Conservation (phyloP, 164 flowering plant genomes). For the Piper longum region DNA sequence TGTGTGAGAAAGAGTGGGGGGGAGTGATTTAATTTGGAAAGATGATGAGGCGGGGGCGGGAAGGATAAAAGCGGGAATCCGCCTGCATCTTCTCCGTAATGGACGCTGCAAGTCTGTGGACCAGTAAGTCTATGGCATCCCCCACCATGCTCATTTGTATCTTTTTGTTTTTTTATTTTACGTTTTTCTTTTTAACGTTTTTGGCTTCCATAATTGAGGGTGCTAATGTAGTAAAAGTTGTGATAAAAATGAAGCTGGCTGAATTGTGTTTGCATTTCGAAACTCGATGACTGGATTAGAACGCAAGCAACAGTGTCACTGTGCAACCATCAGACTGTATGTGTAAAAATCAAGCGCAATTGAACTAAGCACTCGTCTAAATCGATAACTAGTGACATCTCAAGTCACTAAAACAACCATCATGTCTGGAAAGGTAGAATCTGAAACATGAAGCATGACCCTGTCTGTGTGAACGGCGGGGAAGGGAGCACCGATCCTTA, state of each 20-base stretch:
- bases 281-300: background rate
- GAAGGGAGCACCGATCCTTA: too few relatives aligned
- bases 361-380: too few relatives aligned
- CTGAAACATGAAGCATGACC: background rate
- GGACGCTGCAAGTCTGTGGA: background rate
- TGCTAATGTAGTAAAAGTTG: background rate
- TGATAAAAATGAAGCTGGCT: background rate
- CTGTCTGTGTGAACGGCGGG: too few relatives aligned
- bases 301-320: background rate
- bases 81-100: background rate
- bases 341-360: background rate
- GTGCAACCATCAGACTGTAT: too few relatives aligned
- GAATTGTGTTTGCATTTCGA: background rate
- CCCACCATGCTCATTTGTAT: background rate
- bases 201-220: too few relatives aligned
- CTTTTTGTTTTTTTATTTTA: background rate
- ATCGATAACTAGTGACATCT: background rate
- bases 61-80: background rate
- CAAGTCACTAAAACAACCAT: background rate
- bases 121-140: background rate
- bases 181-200: too few relatives aligned
- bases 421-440: background rate
- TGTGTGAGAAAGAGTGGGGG: background rate
- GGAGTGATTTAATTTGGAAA: too few relatives aligned
- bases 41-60: background rate